Evolutionary conservation across 108 stramenopile genomes (phyloP).

Genomic region (Cylindrotheca fusiformis): DNA sequence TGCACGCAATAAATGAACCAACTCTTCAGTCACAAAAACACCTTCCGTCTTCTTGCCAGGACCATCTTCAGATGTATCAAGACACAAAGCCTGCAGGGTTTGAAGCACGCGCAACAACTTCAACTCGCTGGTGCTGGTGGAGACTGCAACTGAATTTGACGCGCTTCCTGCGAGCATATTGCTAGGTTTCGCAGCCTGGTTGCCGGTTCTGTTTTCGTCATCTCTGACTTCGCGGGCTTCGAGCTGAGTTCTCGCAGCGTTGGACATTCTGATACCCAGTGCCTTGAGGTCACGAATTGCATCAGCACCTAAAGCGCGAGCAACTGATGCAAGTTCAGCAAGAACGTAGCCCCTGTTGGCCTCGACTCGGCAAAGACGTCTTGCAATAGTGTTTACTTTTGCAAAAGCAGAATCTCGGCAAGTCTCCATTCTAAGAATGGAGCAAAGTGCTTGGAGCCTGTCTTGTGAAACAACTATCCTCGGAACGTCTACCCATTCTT

Average conservation of each 20-base stretch:
- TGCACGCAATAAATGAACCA: slow-evolving; percentile 58
- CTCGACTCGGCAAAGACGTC: slow-evolving; percentile 72
- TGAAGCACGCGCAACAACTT: slow-evolving; percentile 90
- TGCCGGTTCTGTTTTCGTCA: not conserved
- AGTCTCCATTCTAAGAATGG: slow-evolving; percentile 68
- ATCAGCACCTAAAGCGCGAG: slow-evolving; percentile 66
- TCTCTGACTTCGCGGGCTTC: not conserved
- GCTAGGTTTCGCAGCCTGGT: slow-evolving; percentile 2
- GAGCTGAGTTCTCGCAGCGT: slow-evolving; percentile 27
- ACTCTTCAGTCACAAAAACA: slow-evolving; percentile 52
- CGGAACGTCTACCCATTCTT: slow-evolving; percentile 77
- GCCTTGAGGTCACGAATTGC: slow-evolving; percentile 71
- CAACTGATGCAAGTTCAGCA: slow-evolving; percentile 62
- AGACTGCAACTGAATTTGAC: slow-evolving; percentile 80
- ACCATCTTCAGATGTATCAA: slow-evolving; percentile 47
- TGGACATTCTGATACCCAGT: slow-evolving; percentile 57
- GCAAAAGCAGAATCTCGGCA: slow-evolving; percentile 74
- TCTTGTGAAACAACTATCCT: slow-evolving; percentile 54
- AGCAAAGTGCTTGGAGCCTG: slow-evolving; percentile 68
- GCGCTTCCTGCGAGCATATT: slow-evolving; percentile 33
- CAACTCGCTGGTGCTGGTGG: slow-evolving; percentile 83
- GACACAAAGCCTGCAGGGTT: slow-evolving; percentile 73
- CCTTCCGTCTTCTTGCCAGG: slow-evolving; percentile 38
- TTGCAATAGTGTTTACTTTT: slow-evolving; percentile 71
- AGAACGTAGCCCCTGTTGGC: slow-evolving; percentile 51